These are phyloP conservation scores for Leptographium galeiforme DNA, from an alignment of 2,329 filamentous ascomycete genomes.

Conservation along the genomic window DNA sequence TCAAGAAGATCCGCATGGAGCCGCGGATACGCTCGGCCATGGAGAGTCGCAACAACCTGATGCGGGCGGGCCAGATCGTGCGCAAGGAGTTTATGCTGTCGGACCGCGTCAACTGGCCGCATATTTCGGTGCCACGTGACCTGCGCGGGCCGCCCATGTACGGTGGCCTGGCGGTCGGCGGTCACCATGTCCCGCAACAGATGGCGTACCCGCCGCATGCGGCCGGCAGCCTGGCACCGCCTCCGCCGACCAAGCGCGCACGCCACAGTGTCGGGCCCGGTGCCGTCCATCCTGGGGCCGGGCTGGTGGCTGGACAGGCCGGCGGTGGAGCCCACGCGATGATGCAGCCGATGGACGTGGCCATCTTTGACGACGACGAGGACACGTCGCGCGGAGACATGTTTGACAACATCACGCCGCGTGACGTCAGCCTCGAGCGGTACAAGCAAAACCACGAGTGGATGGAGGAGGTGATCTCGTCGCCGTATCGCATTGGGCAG, in stretches of 20 bases:
- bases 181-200: constrained; percentile 35
- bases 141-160: constrained; percentile 37
- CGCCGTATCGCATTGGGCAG: constrained; percentile 72
- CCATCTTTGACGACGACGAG: constrained; percentile 67
- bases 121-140: constrained; percentile 55
- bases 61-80: constrained; percentile 65
- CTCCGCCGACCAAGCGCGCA: constrained; percentile 41
- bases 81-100: constrained; percentile 92
- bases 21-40: constrained; percentile 47
- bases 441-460: constrained; percentile 96
- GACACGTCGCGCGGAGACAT: constrained; percentile 77
- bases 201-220: constrained; percentile 49
- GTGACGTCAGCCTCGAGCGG: constrained; percentile 74
- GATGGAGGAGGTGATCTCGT: constrained; percentile 96
- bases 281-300: constrained; percentile 1
- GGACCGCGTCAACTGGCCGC: constrained; percentile 82
- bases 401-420: constrained; percentile 77
- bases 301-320: constrained; percentile 10
- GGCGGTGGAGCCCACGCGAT: constrained; percentile 21
- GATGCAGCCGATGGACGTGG: constrained; percentile 6
- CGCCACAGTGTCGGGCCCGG: constrained; percentile 28
- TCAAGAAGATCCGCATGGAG: constrained; percentile 50
- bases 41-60: constrained; percentile 49
- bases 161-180: constrained; percentile 27
- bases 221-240: constrained; percentile 29